Conservation (phyloP, 2,329 filamentous ascomycete genomes). For the Phaeophleospora eucalypticola region DNA sequence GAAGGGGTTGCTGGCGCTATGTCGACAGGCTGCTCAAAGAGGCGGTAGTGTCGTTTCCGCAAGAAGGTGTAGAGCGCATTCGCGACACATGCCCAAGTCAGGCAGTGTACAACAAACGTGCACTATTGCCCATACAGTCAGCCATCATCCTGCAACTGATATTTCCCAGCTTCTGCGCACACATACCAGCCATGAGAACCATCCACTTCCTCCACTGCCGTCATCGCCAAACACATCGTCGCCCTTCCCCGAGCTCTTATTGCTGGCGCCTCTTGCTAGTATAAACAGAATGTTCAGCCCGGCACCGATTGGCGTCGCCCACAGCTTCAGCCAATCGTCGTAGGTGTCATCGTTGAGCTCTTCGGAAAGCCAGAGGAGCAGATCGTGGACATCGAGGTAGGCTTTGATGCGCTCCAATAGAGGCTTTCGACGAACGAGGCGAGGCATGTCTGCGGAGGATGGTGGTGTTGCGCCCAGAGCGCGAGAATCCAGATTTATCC, state of each 20-base stretch:
- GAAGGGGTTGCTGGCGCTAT: constrained; percentile 72
- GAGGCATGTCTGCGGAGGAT: constrained; percentile 54
- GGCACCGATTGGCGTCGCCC: constrained; percentile 72
- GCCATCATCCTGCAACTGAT: constrained; percentile 3
- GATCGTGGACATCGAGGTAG: constrained; percentile 81
- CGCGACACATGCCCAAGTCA: constrained; percentile 61
- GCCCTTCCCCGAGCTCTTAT: constrained; percentile 35
- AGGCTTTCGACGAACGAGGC: constrained; percentile 76
- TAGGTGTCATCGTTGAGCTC: constrained; percentile 88
- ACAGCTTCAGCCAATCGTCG: constrained; percentile 70
- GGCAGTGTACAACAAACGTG: constrained; percentile 64
- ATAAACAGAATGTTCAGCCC: constrained; percentile 75
- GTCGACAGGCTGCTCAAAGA: constrained; percentile 86
- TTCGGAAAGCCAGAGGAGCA: constrained; percentile 85
- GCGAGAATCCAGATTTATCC: not conserved
- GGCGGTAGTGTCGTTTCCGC: constrained; percentile 78
- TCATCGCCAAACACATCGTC: constrained; percentile 84
- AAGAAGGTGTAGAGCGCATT: constrained; percentile 82
- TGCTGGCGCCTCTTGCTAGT: constrained; percentile 64
- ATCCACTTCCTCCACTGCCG: constrained; percentile 51
- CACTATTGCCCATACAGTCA: constrained; percentile 22
- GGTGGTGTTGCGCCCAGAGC: not conserved
- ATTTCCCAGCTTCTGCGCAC: not conserved
- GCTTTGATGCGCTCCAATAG: constrained; percentile 75
- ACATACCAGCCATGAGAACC: constrained; percentile 63